Evolutionary conservation across 1,284 basidiomycete species (phyloP).

Genomic region (Irpex sp.): DNA sequence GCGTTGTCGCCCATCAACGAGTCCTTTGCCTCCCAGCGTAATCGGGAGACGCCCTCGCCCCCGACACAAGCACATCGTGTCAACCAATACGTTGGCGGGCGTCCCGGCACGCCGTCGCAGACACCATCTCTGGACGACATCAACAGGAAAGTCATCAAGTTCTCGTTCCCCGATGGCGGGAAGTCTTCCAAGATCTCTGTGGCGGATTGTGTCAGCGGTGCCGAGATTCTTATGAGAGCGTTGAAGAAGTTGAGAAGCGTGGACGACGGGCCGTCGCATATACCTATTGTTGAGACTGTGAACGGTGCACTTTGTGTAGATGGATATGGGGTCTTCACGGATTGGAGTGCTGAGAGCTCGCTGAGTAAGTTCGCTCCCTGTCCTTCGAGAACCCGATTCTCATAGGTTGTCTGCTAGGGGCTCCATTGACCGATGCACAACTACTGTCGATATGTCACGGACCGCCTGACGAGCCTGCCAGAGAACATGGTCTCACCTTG

Average conservation of each 20-base stretch:
- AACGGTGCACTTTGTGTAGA: conserved; percentile 75
- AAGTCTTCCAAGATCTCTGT: conserved; percentile 79
- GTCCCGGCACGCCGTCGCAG: conserved; percentile 37
- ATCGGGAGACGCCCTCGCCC: conserved; percentile 47
- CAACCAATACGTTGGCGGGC: conserved; percentile 39
- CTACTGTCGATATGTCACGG: conserved; percentile 85
- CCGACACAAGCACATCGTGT: conserved; percentile 44
- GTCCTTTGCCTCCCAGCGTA: conserved; percentile 41
- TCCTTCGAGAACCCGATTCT: conserved; percentile 4
- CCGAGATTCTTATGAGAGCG: conserved; percentile 83
- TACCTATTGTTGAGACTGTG: conserved; percentile 51
- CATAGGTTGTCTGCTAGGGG: conserved; percentile 35
- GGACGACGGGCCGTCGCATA: conserved; percentile 38
- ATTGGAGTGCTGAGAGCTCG: conserved; percentile 52
- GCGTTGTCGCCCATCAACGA: conserved; percentile 70
- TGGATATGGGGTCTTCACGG: conserved; percentile 84
- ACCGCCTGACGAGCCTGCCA: conserved; percentile 74
- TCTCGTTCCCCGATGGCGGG: conserved; percentile 76
- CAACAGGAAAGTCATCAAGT: conserved; percentile 80
- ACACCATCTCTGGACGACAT: conserved; percentile 73
- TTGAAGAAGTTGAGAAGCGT: conserved; percentile 64
- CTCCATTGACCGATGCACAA: conserved; percentile 80
- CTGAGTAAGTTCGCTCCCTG: conserved; percentile 37
- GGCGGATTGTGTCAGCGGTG: conserved; percentile 71
- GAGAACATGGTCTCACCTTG: conserved; percentile 82